A percentile compares a stretch with the other conserved stretches of the same genome.
Conservation (phyloP, 306 rosid species). For the Trifolium repens region DNA sequence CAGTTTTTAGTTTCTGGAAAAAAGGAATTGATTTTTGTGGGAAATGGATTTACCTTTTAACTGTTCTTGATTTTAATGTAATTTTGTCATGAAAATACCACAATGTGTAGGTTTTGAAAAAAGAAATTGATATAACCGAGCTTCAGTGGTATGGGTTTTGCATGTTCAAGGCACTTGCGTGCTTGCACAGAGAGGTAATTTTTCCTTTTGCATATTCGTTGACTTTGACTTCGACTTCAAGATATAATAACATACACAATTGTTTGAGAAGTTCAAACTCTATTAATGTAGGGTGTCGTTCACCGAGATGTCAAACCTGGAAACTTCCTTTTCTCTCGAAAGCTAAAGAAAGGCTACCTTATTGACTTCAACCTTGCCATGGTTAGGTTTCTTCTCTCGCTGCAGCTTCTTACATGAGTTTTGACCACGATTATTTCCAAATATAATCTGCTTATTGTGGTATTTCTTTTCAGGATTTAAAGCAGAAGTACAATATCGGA, state of each 20-base stretch:
- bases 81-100: conserved; percentile 7
- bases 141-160: conserved; percentile 89
- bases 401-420: conserved; percentile 23
- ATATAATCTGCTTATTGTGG: conserved; percentile 28
- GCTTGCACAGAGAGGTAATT: conserved; percentile 84
- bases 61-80: background rate
- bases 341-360: conserved; percentile 76
- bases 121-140: conserved; percentile 64
- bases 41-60: conserved; percentile 19
- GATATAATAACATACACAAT: background rate
- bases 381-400: conserved; percentile 57
- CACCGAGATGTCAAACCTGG: conserved; percentile 95
- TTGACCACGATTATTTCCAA: conserved; percentile 19
- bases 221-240: conserved; percentile 25
- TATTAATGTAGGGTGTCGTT: conserved; percentile 63
- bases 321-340: conserved; percentile 86
- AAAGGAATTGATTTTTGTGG: conserved; percentile 50
- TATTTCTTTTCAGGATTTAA: conserved; percentile 58
- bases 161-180: conserved; percentile 79
- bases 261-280: conserved; percentile 33
- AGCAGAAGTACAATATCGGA: conserved; percentile 53
- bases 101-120: conserved; percentile 71
- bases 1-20: conserved; percentile 53
- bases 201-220: conserved; percentile 6
- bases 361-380: conserved; percentile 89